phyloP scores from a whole-genome alignment of 345 rosid species.

The Ceriops tagal region DNA sequence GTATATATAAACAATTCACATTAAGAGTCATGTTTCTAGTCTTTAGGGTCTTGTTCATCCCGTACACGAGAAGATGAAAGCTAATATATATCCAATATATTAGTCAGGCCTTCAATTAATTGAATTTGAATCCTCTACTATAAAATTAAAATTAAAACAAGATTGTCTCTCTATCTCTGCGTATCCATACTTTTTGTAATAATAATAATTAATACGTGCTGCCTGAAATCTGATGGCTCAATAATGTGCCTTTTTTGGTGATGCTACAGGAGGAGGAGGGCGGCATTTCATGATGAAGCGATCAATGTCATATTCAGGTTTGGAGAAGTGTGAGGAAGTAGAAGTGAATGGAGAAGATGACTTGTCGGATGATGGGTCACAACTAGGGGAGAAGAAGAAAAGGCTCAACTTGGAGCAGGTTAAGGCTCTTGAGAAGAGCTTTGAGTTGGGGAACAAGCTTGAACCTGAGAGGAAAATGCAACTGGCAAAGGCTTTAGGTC shows the following conservation, averaged over 20 bases:
- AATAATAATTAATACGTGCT: too few relatives aligned
- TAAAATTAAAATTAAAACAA: too few relatives aligned
- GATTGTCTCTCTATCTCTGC: too few relatives aligned
- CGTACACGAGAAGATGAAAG: too few relatives aligned
- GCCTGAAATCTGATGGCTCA: too few relatives aligned
- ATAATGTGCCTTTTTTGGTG: neutral
- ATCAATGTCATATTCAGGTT: constrained; percentile 69
- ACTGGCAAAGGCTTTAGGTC: constrained; percentile 31
- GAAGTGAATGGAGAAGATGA: constrained; percentile 55
- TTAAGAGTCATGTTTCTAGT: too few relatives aligned
- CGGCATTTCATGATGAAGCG: constrained; percentile 64
- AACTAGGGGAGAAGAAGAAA: constrained; percentile 36
- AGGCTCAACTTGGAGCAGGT: constrained; percentile 35
- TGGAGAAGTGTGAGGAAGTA: constrained; percentile 42
- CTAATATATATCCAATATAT: too few relatives aligned
- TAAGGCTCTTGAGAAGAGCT: constrained; percentile 34
- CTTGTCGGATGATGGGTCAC: constrained; percentile 60
- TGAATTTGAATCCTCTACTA: too few relatives aligned
- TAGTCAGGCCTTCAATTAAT: too few relatives aligned
- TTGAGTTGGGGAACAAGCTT: constrained; percentile 34
- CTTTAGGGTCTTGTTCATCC: too few relatives aligned
- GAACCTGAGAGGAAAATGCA: constrained; percentile 38
- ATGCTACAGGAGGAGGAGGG: constrained; percentile 34
- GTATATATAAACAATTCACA: neutral
- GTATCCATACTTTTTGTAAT: too few relatives aligned